Evolutionary conservation across 331 rosid genomes (phyloP), one percentile per base, ranked within the genome.

Genomic region (Dryas integrifolia): DNA sequence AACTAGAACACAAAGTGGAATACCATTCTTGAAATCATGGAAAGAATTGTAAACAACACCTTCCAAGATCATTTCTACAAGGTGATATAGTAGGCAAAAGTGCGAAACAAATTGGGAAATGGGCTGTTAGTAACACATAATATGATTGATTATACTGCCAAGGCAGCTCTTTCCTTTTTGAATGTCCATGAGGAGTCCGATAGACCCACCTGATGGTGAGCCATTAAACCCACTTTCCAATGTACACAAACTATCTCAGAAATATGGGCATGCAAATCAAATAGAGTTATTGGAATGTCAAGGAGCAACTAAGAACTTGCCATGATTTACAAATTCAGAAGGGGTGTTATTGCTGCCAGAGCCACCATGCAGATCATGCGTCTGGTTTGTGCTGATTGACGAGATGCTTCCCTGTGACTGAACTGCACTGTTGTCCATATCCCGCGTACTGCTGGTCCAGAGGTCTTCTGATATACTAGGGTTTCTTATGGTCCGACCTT

Each of bases 351-450:
- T 75, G 69, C 79, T 82, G 69, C 84, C 73, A 73, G 92, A 84
- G 47, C 84, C 78, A 44, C 82, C 86, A 58, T 81, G 89, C 15
- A 86, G 80, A 86, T 76, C 92, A 26, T 80, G 83, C 3, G 81
- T 78, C 82, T 86, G 97, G 76, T 89, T 85, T 76, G 88, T 73
- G 83, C 97, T 84, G 71, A 79, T 82, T 55, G 97, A 94, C 48
- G 96, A 94, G 55, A 89, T 88, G 77, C 98, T 94, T 69, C 97
- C 89, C 76, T 85, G 96, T 5, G 97, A 94, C 82, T 84, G 97
- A 67, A 84, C 89, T 2, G 96, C 92, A 77, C 98, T 89, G 77
- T 88, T 91, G 80, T 94, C 97, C 90, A 91, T 87, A 82, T 94
- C 97, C 80, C 79, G 82, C 50, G 92, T 85, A 82, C 96, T 94